Percentiles rank a stretch among this genome's conserved stretches.
Conservation (phyloP, 169 alveolate species). For the Eimeria tenella region DNA sequence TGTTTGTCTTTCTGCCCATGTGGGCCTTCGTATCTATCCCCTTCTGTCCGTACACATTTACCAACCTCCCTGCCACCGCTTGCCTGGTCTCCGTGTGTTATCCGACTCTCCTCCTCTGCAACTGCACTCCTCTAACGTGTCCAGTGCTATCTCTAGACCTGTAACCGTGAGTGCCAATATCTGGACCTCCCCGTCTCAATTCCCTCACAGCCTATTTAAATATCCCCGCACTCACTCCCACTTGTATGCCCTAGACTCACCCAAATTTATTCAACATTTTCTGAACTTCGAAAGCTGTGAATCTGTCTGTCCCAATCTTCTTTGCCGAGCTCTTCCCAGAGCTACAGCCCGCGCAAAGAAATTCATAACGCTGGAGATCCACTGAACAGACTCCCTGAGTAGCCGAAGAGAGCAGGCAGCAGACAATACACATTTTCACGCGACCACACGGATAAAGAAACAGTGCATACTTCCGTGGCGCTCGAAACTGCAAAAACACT, state of each 20-base stretch:
- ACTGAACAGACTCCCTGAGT: constrained; percentile 73
- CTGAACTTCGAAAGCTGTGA: constrained; percentile 73
- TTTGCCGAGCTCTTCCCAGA: constrained; percentile 70
- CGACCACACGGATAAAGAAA: no score
- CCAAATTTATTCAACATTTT: constrained; percentile 55
- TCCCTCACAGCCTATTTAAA: neutral
- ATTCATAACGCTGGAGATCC: constrained; percentile 75
- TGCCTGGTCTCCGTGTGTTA: no score
- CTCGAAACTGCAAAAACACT: neutral
- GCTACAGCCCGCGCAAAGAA: constrained; percentile 75
- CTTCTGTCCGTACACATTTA: neutral
- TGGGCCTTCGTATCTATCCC: neutral
- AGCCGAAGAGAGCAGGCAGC: neutral
- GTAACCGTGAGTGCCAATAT: no score
- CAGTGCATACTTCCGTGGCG: neutral
- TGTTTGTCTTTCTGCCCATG: no score
- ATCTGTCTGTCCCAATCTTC: constrained; percentile 75
- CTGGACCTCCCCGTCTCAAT: neutral
- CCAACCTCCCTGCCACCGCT: neutral
- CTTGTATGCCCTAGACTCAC: neutral
- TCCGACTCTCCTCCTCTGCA: no score
- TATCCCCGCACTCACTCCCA: no score
- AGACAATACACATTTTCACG: neutral
- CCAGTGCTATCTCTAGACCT: no score
- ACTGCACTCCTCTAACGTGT: no score